These are phyloP conservation scores for Cyclocybe aegerita DNA, from an alignment of 768 basidiomycete genomes.

Conservation along the genomic window DNA sequence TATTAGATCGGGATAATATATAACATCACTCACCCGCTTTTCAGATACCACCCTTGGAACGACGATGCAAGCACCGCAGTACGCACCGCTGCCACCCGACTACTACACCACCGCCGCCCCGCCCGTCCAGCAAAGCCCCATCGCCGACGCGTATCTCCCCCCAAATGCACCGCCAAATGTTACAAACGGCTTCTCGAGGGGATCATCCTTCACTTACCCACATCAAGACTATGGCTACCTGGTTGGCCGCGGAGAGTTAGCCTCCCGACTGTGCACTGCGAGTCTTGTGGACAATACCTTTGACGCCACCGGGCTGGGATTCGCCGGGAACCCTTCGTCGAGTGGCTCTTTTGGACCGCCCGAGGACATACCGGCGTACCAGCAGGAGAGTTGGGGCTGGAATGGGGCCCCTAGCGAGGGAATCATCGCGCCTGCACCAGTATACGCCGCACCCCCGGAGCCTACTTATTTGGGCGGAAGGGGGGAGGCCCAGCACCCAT, in stretches of 20 bases:
- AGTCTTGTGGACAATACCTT: slow-evolving; percentile 31
- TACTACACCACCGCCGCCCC: slow-evolving; percentile 24
- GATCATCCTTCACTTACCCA: slow-evolving; percentile 47
- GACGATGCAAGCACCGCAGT: slow-evolving; percentile 39
- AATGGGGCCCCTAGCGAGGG: slow-evolving; percentile 23
- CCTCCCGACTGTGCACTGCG: slow-evolving; percentile 29
- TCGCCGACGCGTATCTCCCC: slow-evolving; percentile 29
- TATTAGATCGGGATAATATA: slow-evolving; percentile 46
- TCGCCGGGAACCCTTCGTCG: slow-evolving; percentile 33
- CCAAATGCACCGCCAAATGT: slow-evolving; percentile 31
- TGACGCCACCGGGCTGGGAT: slow-evolving; percentile 46
- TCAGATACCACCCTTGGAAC: slow-evolving; percentile 21
- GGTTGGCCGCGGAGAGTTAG: slow-evolving; percentile 38
- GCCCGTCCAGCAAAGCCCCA: slow-evolving; percentile 12
- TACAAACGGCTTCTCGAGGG: slow-evolving; percentile 45
- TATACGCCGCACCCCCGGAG: slow-evolving; percentile 24
- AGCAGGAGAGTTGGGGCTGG: slow-evolving; percentile 30
- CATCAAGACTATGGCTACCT: slow-evolving; percentile 44
- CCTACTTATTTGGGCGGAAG: slow-evolving; percentile 28
- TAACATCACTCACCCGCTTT: slow-evolving; percentile 41
- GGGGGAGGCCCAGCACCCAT: slow-evolving; percentile 12
- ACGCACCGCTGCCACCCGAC: slow-evolving; percentile 27
- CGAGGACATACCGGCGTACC: slow-evolving; percentile 40
- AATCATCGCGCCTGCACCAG: slow-evolving; percentile 30
- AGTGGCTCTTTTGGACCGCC: slow-evolving; percentile 27